Conservation (phyloP, 1,139 yeast genomes). For the Hanseniaspora uvarum region DNA sequence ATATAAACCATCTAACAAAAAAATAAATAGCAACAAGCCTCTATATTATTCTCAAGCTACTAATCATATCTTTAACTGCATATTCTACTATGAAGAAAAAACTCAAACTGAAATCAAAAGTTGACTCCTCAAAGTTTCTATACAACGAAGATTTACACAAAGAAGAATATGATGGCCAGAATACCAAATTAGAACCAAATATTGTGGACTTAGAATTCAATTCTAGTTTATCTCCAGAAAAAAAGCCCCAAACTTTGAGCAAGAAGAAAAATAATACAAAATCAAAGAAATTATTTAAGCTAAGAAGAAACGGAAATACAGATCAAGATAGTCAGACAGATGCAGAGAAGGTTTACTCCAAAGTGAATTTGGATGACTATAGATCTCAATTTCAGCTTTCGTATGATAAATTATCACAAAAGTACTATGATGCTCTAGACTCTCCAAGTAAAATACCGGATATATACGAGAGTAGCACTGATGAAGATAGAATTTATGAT, state of each 20-base stretch:
- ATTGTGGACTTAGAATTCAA: background rate
- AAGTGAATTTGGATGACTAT: background rate
- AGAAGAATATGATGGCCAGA: background rate
- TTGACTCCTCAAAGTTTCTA: background rate
- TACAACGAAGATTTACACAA: background rate
- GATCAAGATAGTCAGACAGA: background rate
- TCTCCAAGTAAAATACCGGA: slow-evolving; percentile 14
- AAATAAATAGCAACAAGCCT: no score
- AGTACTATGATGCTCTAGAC: slow-evolving; percentile 14
- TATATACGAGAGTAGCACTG: background rate
- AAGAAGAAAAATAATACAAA: background rate
- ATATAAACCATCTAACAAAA: no score
- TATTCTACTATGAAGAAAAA: background rate
- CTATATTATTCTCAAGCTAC: no score
- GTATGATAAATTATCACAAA: slow-evolving; percentile 9
- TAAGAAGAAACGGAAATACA: background rate
- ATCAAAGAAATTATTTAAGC: background rate
- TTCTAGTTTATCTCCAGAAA: background rate
- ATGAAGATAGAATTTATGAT: background rate
- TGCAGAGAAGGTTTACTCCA: background rate
- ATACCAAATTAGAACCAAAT: background rate
- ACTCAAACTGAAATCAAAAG: background rate
- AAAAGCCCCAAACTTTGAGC: background rate
- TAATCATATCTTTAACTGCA: no score
- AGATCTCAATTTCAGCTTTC: slow-evolving; percentile 1